phyloP scores from a whole-genome alignment of 148 eudicot species.

The Diospyros lotus region DNA sequence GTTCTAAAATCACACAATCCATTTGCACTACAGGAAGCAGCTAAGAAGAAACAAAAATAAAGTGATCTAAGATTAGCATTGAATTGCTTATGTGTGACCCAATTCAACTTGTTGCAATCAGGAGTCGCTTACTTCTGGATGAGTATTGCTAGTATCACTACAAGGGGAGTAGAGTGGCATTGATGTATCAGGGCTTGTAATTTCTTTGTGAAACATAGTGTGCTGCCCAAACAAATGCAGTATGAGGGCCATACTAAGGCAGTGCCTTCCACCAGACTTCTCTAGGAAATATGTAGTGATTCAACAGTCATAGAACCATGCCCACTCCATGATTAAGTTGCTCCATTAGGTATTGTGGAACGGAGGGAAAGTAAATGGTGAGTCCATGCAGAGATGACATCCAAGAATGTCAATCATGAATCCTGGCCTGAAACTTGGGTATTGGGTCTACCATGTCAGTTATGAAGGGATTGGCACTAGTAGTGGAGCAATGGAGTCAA shows the following conservation, averaged over 20 bases:
- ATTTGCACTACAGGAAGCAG: neutral
- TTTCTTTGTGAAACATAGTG: no score
- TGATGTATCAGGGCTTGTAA: neutral
- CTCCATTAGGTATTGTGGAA: neutral
- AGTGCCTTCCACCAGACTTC: neutral
- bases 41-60: neutral
- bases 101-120: slow-evolving; percentile 7
- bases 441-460: no score
- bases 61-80: neutral
- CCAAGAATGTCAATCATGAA: no score
- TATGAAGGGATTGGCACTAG: no score
- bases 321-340: neutral
- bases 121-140: neutral
- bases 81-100: neutral
- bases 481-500: no score
- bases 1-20: neutral
- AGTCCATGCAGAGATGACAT: no score
- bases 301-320: neutral
- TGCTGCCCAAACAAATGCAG: no score
- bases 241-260: neutral
- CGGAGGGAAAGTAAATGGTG: no score
- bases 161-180: neutral
- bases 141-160: neutral
- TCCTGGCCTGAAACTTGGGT: no score
- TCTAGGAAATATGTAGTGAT: neutral